Conservation (phyloP, 441 rosid genomes). For the Pelargonium cotyledonis region DNA sequence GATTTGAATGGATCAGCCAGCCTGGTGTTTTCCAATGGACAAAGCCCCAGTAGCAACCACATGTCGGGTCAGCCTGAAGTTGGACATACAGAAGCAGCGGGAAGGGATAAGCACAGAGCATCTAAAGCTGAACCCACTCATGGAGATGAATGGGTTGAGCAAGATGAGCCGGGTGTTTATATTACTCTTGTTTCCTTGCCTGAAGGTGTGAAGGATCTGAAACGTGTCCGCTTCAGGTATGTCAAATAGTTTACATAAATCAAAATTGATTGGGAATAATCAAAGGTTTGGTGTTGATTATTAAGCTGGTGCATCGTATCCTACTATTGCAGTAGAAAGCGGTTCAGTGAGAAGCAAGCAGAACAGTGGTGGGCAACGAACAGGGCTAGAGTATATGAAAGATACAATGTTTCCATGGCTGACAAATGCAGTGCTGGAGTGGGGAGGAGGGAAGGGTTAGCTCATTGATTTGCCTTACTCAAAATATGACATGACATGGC, state of each 20-base stretch:
- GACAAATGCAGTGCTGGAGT: slow-evolving; percentile 60
- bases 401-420: slow-evolving; percentile 62
- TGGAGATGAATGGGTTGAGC: slow-evolving; percentile 88
- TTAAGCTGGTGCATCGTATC: too few relatives aligned
- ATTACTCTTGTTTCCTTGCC: slow-evolving; percentile 74
- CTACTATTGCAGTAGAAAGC: slow-evolving; percentile 52
- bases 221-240: slow-evolving; percentile 94
- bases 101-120: slow-evolving; percentile 42
- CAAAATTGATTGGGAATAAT: too few relatives aligned
- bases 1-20: slow-evolving; percentile 42
- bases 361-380: slow-evolving; percentile 98
- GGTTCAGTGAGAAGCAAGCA: slow-evolving; percentile 88
- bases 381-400: slow-evolving; percentile 73
- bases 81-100: slow-evolving; percentile 46
- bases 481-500: too few relatives aligned
- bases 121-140: slow-evolving; percentile 55
- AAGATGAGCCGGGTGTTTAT: slow-evolving; percentile 92
- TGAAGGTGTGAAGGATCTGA: slow-evolving; percentile 80
- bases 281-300: too few relatives aligned
- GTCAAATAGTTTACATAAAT: too few relatives aligned
- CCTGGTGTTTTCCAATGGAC: slow-evolving; percentile 49
- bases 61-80: slow-evolving; percentile 31
- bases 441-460: slow-evolving; percentile 53
- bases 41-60: slow-evolving; percentile 33
- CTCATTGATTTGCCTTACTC: slow-evolving; percentile 30